Base-by-base conservation (phyloP, 2,329 filamentous ascomycete genomes). In the Verticillium longisporum region DNA sequence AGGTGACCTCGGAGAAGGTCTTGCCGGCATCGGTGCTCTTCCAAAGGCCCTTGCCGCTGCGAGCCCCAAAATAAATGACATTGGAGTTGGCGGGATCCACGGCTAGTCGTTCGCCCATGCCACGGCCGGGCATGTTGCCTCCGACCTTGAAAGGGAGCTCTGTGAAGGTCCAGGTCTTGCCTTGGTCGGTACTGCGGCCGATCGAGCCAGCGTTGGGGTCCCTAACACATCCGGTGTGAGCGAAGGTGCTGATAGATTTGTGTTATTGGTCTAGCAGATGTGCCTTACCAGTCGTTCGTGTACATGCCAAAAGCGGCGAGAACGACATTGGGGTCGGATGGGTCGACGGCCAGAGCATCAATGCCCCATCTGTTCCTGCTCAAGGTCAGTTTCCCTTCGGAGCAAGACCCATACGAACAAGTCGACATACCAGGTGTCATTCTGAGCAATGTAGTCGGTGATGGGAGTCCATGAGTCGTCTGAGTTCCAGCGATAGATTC, bases 41-140 rank as follows among this genome's bases (percentile, higher is more conserved):
- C 78, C 80, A 86, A 1, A 87, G 73, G 2, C 84, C 84, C 33
- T 86, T 80, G 2, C 83, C 83, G 61, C 81, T 85, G 53, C 83
- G 78, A 2, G 84, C 82, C 1, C 83, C 84, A 61, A 85, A 84
- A 68, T 83, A 86, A 26, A 86, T 66, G 60, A 86, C 81, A 21
- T 81, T 77, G 38, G 82, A 80, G 66, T 84, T 82, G 56, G 80
- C 77, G 1, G 84, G 83, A 66, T 86, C 84, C 6, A 87, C 78
- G 1, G 82, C 83, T 5, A 86, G 77, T 11, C 83, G 77, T 68
- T 86, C 84, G 14, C 84, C 84, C 69, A 80, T 81, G 7, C 84
- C 84, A 45, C 84, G 78, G 1, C 83, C 83, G 3, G 83, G 83
- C 82, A 85, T 86, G 67, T 86, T 86, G 0, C 83, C 83, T 2